Conservation (phyloP, 345 rosid species). For the Excoecaria cochinchinensis region DNA sequence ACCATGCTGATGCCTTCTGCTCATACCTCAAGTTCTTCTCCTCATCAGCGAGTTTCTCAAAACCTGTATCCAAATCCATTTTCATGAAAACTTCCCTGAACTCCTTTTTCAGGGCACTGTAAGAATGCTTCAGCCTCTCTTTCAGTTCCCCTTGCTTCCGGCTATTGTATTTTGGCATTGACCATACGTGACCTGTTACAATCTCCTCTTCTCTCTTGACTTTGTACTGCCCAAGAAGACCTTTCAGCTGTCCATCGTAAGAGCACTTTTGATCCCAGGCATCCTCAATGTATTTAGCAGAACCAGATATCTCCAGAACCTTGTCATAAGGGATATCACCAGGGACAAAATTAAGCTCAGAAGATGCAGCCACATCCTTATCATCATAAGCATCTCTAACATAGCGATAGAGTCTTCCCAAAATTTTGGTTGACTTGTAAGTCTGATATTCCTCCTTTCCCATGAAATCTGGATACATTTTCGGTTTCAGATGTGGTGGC, state of each 20-base stretch:
- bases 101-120: constrained; percentile 67
- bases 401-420: constrained; percentile 74
- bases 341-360: constrained; percentile 34
- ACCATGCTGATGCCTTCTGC: constrained; percentile 91
- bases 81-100: constrained; percentile 61
- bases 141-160: constrained; percentile 69
- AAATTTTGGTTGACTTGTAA: constrained; percentile 65
- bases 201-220: constrained; percentile 88
- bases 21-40: constrained; percentile 56
- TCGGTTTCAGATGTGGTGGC: constrained; percentile 67
- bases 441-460: constrained; percentile 71
- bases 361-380: constrained; percentile 41
- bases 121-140: constrained; percentile 75
- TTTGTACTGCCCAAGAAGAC: constrained; percentile 73
- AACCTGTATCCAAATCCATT: constrained; percentile 42
- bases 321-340: constrained; percentile 58
- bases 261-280: constrained; percentile 82
- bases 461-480: constrained; percentile 87
- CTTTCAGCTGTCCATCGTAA: constrained; percentile 69
- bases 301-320: constrained; percentile 59
- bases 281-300: constrained; percentile 51
- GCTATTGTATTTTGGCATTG: constrained; percentile 73
- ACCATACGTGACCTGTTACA: constrained; percentile 93
- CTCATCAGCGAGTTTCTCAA: constrained; percentile 52
- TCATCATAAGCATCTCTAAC: constrained; percentile 57